Conservation (phyloP, 148 eudicot genomes). For the Hydrangea macrophylla region DNA sequence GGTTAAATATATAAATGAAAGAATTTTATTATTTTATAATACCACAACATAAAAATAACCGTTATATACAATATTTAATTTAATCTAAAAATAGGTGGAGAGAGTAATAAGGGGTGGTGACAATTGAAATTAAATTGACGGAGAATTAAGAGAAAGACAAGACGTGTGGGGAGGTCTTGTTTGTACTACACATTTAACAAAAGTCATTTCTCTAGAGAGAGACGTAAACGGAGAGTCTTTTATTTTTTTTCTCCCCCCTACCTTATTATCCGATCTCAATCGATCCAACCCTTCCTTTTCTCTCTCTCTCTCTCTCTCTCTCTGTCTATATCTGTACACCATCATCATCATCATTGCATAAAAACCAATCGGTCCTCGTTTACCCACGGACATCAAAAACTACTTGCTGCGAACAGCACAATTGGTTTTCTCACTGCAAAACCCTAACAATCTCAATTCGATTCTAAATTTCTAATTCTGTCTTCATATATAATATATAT, state of each 20-base stretch:
- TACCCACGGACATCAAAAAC: background rate
- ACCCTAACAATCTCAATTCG: slow-evolving; percentile 18
- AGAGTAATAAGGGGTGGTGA: background rate
- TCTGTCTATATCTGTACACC: background rate
- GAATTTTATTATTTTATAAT: too few species aligned
- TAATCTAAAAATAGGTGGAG: too few species aligned
- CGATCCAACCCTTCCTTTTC: background rate
- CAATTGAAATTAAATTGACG: background rate
- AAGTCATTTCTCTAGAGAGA: slow-evolving; percentile 8
- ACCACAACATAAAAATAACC: too few species aligned
- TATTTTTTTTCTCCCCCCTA: too few species aligned
- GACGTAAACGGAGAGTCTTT: slow-evolving; percentile 20
- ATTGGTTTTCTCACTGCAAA: background rate
- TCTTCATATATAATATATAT: too few species aligned
- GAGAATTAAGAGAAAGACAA: background rate
- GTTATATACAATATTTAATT: too few species aligned
- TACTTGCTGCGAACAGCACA: background rate
- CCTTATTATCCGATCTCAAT: slow-evolving; percentile 17
- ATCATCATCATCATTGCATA: too few species aligned
- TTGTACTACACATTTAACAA: background rate
- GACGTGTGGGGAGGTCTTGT: slow-evolving; percentile 29
- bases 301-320: slow-evolving; percentile 19
- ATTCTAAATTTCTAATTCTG: slow-evolving; percentile 5
- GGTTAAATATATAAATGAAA: too few species aligned
- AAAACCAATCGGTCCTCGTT: background rate